phyloP scores from a whole-genome alignment of 2,329 filamentous ascomycete genomes.

The Xylariaceae sp. region DNA sequence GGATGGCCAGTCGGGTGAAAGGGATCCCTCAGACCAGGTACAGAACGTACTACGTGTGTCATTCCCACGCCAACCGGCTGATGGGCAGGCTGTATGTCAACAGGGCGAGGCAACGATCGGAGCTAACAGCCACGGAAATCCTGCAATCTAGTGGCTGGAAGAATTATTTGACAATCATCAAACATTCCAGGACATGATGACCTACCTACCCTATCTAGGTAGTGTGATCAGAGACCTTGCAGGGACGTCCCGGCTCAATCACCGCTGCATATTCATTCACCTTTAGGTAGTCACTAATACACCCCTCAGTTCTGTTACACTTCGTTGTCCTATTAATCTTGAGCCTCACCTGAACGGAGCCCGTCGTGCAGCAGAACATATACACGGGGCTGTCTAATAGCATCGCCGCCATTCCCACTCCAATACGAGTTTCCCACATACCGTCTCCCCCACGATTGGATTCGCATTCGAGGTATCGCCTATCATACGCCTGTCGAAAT shows the following conservation, averaged over 20 bases:
- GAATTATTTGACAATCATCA: constrained; percentile 28
- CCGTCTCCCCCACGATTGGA: constrained; percentile 1
- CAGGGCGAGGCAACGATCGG: constrained; percentile 10
- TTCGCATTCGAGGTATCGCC: neutral
- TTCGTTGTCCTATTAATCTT: constrained; percentile 18
- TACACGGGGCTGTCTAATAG: constrained; percentile 1
- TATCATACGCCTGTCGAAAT: neutral
- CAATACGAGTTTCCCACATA: neutral
- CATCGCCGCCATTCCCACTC: neutral
- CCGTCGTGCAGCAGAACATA: constrained; percentile 8
- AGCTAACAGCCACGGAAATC: constrained; percentile 14
- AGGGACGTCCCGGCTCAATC: constrained; percentile 15
- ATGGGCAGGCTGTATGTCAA: neutral
- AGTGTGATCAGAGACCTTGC: constrained; percentile 16
- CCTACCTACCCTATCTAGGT: constrained; percentile 2
- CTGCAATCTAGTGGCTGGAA: constrained; percentile 32
- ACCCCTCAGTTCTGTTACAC: constrained; percentile 14
- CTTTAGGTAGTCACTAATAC: constrained; percentile 12
- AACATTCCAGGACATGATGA: constrained; percentile 18
- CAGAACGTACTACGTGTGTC: neutral
- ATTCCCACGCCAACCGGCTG: constrained; percentile 8
- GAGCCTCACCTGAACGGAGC: constrained; percentile 20
- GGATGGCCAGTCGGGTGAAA: neutral
- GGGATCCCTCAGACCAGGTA: constrained; percentile 1
- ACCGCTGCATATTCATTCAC: constrained; percentile 9